Evolutionary conservation across 257 asterid species (phyloP), one percentile per base, ranked within the genome.

Genomic region (Nyctanthes arbortristis): DNA sequence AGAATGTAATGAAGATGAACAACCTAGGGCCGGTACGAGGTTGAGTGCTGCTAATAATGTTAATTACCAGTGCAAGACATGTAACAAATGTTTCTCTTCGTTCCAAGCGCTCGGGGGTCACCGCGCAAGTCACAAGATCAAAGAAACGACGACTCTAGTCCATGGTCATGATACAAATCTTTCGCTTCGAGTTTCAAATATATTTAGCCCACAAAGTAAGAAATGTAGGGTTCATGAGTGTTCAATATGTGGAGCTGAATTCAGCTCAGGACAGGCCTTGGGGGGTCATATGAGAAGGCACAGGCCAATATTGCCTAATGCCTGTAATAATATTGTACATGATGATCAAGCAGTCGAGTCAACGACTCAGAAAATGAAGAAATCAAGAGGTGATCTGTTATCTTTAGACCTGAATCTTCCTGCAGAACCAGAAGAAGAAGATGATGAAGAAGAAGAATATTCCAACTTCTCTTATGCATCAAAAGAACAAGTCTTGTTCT

Each of bases 261-360:
- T 93, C 61, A 82, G 63, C 10, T 93, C 97, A 2, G 98, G 98
- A 0, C 98, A 93, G 76, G 98, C 98, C 20, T 62, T 90, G 39
- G 98, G 98, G 14, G 97, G 98, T 16, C 98, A 93, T 77, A 93
- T 93, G 98, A 81, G 98, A 84, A 84, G 96, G 78, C 98, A 93
- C 68, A 80, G 96, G 33, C 90, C 98, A 18, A 1, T n/a, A n/a
- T n/a, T 49, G 28, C 28, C 57, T 49, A 20, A 67, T n/a, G n/a
- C n/a, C n/a, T n/a, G n/a, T n/a, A n/a, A n/a, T n/a, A n/a, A n/a
- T n/a, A n/a, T n/a, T n/a, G n/a, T n/a, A n/a, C n/a, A n/a, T 34
- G 47, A 77, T 35, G 27, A 43, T 7, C 77, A 72, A 22, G n/a
- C n/a, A n/a, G n/a, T n/a, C n/a, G 70, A 43, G 75, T 31, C n/a